phyloP scores from a whole-genome alignment of 495 filamentous ascomycete genomes.

The Xylaria venustula region DNA sequence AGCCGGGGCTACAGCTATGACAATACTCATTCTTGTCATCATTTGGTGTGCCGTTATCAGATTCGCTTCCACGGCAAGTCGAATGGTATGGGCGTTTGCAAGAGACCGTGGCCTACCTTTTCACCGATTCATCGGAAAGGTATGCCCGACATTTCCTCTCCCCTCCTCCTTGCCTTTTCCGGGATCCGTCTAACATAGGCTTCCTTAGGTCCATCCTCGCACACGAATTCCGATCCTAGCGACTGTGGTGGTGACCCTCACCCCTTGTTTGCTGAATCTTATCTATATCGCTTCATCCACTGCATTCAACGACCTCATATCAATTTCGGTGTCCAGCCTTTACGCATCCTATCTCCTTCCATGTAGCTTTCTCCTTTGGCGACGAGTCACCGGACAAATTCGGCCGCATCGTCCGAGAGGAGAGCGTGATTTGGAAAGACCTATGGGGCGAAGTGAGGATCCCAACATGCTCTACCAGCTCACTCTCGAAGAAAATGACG shows the following conservation, averaged over 20 bases:
- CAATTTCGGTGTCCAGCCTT: conserved; percentile 41
- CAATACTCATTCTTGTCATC: conserved; percentile 45
- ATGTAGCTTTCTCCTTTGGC: conserved; percentile 40
- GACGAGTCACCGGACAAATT: conserved; percentile 23
- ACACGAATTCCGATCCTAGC: conserved; percentile 51
- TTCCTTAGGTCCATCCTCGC: neutral
- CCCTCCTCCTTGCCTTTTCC: too few species aligned
- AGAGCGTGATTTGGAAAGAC: neutral
- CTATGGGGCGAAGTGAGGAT: neutral
- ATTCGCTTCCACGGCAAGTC: conserved; percentile 50
- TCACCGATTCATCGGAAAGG: conserved; percentile 46
- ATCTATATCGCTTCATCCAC: conserved; percentile 51
- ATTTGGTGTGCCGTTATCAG: conserved; percentile 48
- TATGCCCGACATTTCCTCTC: conserved; percentile 4
- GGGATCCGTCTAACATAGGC: too few species aligned
- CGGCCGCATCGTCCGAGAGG: neutral
- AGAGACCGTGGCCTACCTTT: conserved; percentile 61
- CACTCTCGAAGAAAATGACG: neutral
- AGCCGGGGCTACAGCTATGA: conserved; percentile 41
- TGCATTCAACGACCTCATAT: conserved; percentile 48
- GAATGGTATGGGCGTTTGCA: conserved; percentile 61
- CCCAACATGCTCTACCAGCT: neutral
- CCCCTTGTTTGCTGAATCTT: conserved; percentile 44
- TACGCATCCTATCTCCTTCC: conserved; percentile 44
- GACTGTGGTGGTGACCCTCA: conserved; percentile 41